phyloP scores from a whole-genome alignment of 352 stramenopile genomes.

The Halophytophthora batemanensis region DNA sequence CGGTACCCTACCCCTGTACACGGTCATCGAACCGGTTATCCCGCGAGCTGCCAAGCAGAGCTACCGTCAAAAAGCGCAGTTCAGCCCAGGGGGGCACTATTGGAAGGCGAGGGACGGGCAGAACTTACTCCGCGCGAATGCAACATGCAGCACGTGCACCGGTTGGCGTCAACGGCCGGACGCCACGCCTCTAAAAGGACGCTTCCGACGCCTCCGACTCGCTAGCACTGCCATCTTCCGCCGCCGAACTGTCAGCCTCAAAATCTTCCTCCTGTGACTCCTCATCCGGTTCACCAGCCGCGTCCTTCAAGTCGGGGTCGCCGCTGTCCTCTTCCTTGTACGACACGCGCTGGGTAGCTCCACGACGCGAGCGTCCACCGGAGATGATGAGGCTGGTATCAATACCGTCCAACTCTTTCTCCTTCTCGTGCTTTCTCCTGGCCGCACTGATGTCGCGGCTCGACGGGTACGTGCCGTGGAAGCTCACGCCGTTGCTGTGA shows the following conservation, averaged over 20 bases:
- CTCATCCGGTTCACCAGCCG: slow-evolving; percentile 12
- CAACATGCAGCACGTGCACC: no score
- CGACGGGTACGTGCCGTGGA: slow-evolving; percentile 57
- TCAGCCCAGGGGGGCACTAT: no score
- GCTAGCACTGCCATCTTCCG: slow-evolving; percentile 11
- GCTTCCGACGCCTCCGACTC: slow-evolving; percentile 41
- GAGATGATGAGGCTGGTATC: slow-evolving; percentile 78
- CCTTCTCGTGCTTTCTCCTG: slow-evolving; percentile 66
- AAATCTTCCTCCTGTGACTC: slow-evolving; percentile 13
- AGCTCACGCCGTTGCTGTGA: slow-evolving; percentile 39
- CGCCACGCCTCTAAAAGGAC: slow-evolving; percentile 34
- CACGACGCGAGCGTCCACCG: slow-evolving; percentile 28
- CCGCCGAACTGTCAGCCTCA: slow-evolving; percentile 6
- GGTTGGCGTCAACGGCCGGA: no score
- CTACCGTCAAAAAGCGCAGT: no score
- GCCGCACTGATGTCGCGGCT: slow-evolving; percentile 61
- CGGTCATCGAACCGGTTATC: no score
- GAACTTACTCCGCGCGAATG: no score
- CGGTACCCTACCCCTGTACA: no score
- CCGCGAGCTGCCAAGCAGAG: no score
- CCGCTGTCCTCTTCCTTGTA: slow-evolving; percentile 32
- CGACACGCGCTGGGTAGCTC: slow-evolving; percentile 20
- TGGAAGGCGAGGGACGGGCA: no score
- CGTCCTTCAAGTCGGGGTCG: slow-evolving; percentile 9
- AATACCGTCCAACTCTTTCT: slow-evolving; percentile 79